These are phyloP conservation scores for Orbilia ellipsospora DNA, from an alignment of 2,329 filamentous ascomycete species.

Conservation along the genomic window DNA sequence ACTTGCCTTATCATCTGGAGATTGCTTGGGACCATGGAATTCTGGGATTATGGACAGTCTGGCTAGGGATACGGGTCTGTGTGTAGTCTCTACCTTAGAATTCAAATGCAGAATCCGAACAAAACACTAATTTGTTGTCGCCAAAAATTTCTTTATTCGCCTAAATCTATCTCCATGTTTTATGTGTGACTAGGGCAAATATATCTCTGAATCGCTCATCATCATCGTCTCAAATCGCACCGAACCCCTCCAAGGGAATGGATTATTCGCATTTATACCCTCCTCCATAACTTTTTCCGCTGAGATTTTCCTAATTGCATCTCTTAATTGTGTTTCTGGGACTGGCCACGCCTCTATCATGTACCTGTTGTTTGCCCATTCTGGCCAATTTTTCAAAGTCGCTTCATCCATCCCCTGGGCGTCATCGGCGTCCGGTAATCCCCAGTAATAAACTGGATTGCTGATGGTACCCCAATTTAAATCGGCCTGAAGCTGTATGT, in stretches of 20 bases:
- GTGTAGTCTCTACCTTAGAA: neutral
- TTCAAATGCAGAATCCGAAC: neutral
- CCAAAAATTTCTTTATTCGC: too few species aligned
- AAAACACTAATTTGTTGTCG: too few species aligned
- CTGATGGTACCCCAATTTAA: neutral
- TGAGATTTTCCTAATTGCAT: conserved; percentile 12
- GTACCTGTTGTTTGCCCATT: conserved; percentile 21
- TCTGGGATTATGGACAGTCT: too few species aligned
- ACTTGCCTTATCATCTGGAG: too few species aligned
- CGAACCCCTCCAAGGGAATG: conserved; percentile 27
- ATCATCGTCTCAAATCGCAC: conserved; percentile 7
- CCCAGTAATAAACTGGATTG: too few species aligned
- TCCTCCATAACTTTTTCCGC: conserved; percentile 9
- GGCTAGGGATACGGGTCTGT: too few species aligned
- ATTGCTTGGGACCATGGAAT: too few species aligned
- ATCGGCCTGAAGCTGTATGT: neutral
- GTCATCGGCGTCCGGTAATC: too few species aligned
- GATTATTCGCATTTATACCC: conserved; percentile 15
- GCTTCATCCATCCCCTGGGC: neutral
- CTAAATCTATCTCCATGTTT: neutral
- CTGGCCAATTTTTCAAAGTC: conserved; percentile 17
- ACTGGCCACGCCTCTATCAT: conserved; percentile 2
- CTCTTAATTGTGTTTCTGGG: neutral
- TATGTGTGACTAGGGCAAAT: conserved; percentile 7
- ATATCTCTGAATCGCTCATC: conserved; percentile 18